phyloP scores from a whole-genome alignment of 208 protist species.

The Crithidia sp. region DNA sequence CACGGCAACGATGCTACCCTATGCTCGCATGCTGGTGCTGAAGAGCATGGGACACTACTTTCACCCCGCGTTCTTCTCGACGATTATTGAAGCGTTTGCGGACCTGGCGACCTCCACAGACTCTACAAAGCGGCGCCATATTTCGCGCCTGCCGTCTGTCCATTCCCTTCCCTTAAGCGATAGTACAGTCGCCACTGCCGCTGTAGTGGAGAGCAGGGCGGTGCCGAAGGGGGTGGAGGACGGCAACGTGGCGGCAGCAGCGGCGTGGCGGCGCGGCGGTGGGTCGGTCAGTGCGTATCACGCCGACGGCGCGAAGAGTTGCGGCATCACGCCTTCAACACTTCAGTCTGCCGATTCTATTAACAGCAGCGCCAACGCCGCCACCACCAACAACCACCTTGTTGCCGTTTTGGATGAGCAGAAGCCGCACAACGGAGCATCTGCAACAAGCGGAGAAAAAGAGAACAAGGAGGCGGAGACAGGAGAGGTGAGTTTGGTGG shows the following conservation, averaged over 20 bases:
- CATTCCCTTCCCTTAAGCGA: background rate
- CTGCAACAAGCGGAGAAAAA: background rate
- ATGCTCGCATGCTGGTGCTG: conserved; percentile 61
- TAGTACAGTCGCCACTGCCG: too few species aligned
- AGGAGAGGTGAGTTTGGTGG: conserved; percentile 4
- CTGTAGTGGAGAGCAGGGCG: too few species aligned
- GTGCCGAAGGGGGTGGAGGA: background rate
- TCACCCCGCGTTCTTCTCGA: conserved; percentile 72
- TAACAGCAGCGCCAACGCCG: too few species aligned
- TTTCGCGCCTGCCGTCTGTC: conserved; percentile 11
- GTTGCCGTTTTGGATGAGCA: too few species aligned
- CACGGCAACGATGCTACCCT: conserved; percentile 63
- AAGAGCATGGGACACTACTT: conserved; percentile 89
- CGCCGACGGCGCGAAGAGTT: background rate
- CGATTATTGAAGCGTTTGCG: conserved; percentile 51
- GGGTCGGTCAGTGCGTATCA: background rate
- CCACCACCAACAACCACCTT: too few species aligned
- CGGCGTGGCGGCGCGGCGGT: conserved; percentile 3
- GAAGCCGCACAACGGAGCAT: too few species aligned
- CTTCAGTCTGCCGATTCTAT: too few species aligned
- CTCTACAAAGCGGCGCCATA: background rate
- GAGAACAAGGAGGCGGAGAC: conserved; percentile 1
- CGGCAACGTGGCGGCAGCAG: conserved; percentile 6
- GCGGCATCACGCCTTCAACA: background rate
- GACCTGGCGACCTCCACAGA: conserved; percentile 43